These are phyloP conservation scores for Sporothrix curviconia DNA, from an alignment of 2,329 filamentous ascomycete species.

Conservation along the genomic window DNA sequence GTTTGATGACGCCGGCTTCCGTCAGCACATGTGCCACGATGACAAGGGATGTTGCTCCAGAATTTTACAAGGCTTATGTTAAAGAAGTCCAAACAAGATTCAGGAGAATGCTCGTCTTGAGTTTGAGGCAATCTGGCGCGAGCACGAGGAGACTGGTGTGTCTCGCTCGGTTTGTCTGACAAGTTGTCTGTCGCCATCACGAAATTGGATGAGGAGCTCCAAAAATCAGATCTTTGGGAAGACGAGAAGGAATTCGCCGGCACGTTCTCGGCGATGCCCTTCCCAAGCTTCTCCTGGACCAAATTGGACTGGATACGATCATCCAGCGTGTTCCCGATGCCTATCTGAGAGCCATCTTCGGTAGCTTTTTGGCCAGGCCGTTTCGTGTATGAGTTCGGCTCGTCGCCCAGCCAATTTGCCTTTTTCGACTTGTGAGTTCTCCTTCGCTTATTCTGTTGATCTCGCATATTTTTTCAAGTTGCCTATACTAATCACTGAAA, in stretches of 20 bases:
- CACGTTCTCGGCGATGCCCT: constrained; percentile 79
- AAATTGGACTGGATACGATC: constrained; percentile 87
- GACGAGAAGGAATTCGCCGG: constrained; percentile 69
- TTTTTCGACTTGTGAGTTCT: constrained; percentile 92
- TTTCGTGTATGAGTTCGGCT: constrained; percentile 94
- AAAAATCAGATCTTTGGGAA: constrained; percentile 86
- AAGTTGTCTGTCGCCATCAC: constrained; percentile 88
- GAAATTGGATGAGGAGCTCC: constrained; percentile 91
- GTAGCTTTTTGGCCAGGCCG: constrained; percentile 89
- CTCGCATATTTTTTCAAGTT: background rate
- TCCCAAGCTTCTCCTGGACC: constrained; percentile 72
- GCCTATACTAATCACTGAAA: constrained; percentile 11
- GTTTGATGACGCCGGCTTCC: constrained; percentile 84
- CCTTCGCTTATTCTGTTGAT: background rate
- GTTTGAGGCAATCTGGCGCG: constrained; percentile 97
- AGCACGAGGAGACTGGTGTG: constrained; percentile 74
- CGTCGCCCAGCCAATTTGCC: constrained; percentile 87
- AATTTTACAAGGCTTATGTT: constrained; percentile 92
- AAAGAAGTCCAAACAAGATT: constrained; percentile 86
- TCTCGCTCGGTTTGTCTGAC: constrained; percentile 82
- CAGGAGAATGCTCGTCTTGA: constrained; percentile 86
- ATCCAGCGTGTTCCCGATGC: constrained; percentile 80
- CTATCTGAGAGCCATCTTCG: constrained; percentile 92
- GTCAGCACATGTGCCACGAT: constrained; percentile 89
- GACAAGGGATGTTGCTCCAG: constrained; percentile 62